Percentiles rank a stretch among this genome's conserved stretches.
These are phyloP conservation scores for Pythium folliculosum DNA, from an alignment of 352 stramenopile species.

Conservation along the genomic window DNA sequence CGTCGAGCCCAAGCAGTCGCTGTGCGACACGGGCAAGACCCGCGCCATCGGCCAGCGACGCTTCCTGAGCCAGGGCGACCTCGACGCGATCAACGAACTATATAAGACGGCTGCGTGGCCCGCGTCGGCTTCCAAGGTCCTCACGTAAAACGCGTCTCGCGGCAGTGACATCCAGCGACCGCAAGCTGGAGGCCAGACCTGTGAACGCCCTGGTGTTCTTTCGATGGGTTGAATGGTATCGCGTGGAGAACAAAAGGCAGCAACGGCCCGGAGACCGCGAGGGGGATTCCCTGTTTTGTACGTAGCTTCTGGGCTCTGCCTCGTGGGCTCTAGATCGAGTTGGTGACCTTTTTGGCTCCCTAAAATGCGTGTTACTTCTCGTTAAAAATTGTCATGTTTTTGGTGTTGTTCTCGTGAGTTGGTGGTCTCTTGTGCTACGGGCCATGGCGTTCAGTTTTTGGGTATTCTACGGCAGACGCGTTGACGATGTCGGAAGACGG, in stretches of 20 bases:
- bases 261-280: neutral
- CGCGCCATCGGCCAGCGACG: slow-evolving; percentile 70
- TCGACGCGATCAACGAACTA: slow-evolving; percentile 49
- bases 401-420: neutral
- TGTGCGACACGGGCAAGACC: slow-evolving; percentile 61
- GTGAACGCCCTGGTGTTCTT: neutral
- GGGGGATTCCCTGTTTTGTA: neutral
- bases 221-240: neutral
- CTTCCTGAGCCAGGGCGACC: slow-evolving; percentile 46
- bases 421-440: neutral
- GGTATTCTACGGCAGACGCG: too few relatives aligned
- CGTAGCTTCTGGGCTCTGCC: neutral
- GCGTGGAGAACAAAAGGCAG: neutral
- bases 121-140: slow-evolving; percentile 26
- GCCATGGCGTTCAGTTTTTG: too few relatives aligned
- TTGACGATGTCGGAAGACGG: too few relatives aligned
- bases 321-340: neutral
- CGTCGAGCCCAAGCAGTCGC: slow-evolving; percentile 50
- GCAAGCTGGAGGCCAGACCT: neutral
- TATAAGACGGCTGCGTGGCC: slow-evolving; percentile 38
- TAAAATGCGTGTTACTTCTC: slow-evolving; percentile 7
- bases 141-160: neutral
- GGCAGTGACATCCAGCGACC: neutral
- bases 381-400: slow-evolving; percentile 5
- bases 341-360: neutral